Evolutionary conservation across 2,329 filamentous ascomycete species (phyloP), one percentile per base, ranked within the genome.

Genomic region (Mycocentrospora acerina): DNA sequence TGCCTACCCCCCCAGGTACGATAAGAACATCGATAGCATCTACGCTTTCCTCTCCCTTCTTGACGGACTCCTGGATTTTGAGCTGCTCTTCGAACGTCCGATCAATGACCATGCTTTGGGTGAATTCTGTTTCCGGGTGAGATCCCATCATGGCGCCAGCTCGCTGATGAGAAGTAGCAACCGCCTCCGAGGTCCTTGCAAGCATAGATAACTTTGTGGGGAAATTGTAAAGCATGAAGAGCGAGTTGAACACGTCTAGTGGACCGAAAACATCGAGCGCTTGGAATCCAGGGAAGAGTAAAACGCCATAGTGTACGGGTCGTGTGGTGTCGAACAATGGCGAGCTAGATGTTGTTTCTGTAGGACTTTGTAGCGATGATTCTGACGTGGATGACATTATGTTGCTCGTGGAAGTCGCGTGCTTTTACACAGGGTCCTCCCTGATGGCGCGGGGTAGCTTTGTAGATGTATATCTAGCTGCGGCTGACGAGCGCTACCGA

Each of bases 1-100:
- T 71, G 2, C 82, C 82, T 0, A 65, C 41, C 0, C 83, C 82
- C 2, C 84, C 83, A 0, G 83, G 83, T n/a, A 87, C 68, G 17
- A 88, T 65, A 12, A 87, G 71, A 3, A 85, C 77, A 36, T 85
- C 79, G 6, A 48, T 56, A 40, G 33, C 44, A 16, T 41, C 45
- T 7, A 39, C 32, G 11, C 29, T 35, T 8, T 32, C 38, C 18
- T 45, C 34, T 14, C 35, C 38, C 11, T 32, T 13, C 9, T 17
- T 14, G 8, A n/a, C 32, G 3, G 40, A 25, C 30, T 48, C 38
- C 38, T 53, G 50, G 4, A 52, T 41, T 12, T 33, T 26, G 10
- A 49, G 42, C 33, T 57, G 47, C 24, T 52, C 35, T 7, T 46
- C 39, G 18, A 49, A 53, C 11, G 47, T 53, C 5, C 42, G 44